phyloP scores from a whole-genome alignment of 2,329 filamentous ascomycete species.

The Cladophialophora immunda region DNA sequence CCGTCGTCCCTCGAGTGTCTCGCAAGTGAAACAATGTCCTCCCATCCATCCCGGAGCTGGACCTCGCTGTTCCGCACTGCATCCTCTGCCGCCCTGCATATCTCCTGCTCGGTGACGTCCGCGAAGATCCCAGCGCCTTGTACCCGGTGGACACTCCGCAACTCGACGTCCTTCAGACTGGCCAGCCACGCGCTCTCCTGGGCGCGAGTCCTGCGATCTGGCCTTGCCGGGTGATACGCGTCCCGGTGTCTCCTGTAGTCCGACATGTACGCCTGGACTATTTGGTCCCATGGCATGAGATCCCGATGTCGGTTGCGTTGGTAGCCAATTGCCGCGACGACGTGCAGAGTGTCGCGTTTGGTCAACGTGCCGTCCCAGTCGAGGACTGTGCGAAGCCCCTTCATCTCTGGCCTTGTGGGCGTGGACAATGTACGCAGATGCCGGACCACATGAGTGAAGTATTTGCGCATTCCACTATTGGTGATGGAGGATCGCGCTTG shows the following conservation, averaged over 20 bases:
- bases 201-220: not conserved
- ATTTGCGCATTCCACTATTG: not conserved
- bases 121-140: not conserved
- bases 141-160: not conserved
- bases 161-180: not conserved
- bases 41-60: not conserved
- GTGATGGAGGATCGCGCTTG: too few species aligned
- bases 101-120: not conserved
- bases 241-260: not conserved
- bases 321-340: not conserved
- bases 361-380: conserved; percentile 1
- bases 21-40: not conserved
- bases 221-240: not conserved
- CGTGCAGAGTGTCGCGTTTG: not conserved
- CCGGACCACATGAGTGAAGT: not conserved
- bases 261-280: not conserved
- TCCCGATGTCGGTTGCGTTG: not conserved
- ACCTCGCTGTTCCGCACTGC: not conserved
- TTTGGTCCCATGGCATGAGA: not conserved
- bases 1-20: not conserved
- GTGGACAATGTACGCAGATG: not conserved
- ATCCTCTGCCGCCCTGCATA: not conserved
- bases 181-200: conserved; percentile 1
- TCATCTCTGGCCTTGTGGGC: not conserved
- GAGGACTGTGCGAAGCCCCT: not conserved